A percentile compares a stretch with the other conserved stretches of the same genome.
phyloP scores from a whole-genome alignment of 2,329 filamentous ascomycete genomes.

The Aspergillus novoparasiticus region DNA sequence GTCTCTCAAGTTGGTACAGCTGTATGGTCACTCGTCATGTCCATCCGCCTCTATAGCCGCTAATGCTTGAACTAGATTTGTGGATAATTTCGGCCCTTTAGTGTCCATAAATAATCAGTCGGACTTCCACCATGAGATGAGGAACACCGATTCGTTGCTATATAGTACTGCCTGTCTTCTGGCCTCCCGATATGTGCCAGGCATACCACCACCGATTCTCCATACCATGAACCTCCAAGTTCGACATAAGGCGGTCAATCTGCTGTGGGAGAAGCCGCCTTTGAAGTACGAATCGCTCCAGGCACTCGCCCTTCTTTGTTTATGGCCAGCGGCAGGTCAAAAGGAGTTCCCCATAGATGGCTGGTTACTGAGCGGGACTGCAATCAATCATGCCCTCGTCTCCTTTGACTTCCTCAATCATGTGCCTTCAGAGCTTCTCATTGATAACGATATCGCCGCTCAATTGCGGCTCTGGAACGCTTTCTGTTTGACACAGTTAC shows the following conservation, averaged over 20 bases:
- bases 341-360: constrained; percentile 38
- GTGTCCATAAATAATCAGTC: constrained; percentile 34
- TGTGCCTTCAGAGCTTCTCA: constrained; percentile 24
- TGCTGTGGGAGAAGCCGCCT: constrained; percentile 33
- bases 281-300: constrained; percentile 36
- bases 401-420: constrained; percentile 26
- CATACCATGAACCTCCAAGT: constrained; percentile 35
- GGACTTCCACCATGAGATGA: constrained; percentile 28
- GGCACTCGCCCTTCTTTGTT: constrained; percentile 33
- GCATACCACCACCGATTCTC: constrained; percentile 29
- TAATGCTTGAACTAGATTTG: constrained; percentile 24
- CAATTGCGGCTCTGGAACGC: constrained; percentile 39
- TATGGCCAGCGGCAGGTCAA: constrained; percentile 35
- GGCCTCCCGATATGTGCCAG: constrained; percentile 37
- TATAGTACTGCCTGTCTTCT: constrained; percentile 38
- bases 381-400: constrained; percentile 36
- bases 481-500: constrained; percentile 36
- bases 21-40: constrained; percentile 22
- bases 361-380: constrained; percentile 40
- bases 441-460: constrained; percentile 32
- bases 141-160: constrained; percentile 31
- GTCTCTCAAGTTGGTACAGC: constrained; percentile 34
- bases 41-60: not conserved
- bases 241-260: constrained; percentile 33
- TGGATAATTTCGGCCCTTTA: constrained; percentile 37